Base-by-base conservation (phyloP, 2,329 filamentous ascomycete genomes). In the Rhexocercosporidium sp. region DNA sequence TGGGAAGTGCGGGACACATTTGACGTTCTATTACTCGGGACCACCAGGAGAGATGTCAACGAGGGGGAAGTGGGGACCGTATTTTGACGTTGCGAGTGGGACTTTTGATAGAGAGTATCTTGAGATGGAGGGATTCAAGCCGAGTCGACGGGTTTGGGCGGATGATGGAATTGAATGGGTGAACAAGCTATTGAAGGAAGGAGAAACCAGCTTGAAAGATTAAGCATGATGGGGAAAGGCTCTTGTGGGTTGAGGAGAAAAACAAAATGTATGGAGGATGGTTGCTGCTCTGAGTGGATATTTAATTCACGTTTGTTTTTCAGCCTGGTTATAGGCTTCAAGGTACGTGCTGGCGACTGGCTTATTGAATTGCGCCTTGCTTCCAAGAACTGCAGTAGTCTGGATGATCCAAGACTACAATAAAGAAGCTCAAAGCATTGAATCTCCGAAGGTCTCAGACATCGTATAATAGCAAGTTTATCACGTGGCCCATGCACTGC, bases 81-180 rank as follows among this genome's bases (percentile, higher is more conserved):
- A 63, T 41, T 68, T 74, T 56, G 75, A 76, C 65, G 53, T 77
- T 44, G 69, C 71, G 4, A 61, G 73, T 16, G 74, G 74, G 20
- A 76, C 72, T 20, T 64, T 76, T 29, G 74, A 76, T 65, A 56
- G 62, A 8, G 70, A 73, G 37, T 66, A 54, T 57, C 27, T 74
- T 14, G 66, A 72, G 37, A 57, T 69, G 65, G 66, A 68, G 39
- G 70, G 66, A 16, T 22, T 73, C 37, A 70, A 67, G 57, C 69
- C 71, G 9, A 68, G 69, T 22, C 62, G 71, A 22, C 70, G 74
- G 61, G 71, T 62, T 2, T 74, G 70, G 69, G 69, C 66, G 57
- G 65, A 71, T 11, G 71, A 70, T 70, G 73, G 73, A 11, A 69
- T 75, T 59, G 63, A 57, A 9, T 77, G 74, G 75, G 69, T 75